Base-by-base conservation (phyloP, 2,329 filamentous ascomycete genomes). In the Fusarium zealandicum region DNA sequence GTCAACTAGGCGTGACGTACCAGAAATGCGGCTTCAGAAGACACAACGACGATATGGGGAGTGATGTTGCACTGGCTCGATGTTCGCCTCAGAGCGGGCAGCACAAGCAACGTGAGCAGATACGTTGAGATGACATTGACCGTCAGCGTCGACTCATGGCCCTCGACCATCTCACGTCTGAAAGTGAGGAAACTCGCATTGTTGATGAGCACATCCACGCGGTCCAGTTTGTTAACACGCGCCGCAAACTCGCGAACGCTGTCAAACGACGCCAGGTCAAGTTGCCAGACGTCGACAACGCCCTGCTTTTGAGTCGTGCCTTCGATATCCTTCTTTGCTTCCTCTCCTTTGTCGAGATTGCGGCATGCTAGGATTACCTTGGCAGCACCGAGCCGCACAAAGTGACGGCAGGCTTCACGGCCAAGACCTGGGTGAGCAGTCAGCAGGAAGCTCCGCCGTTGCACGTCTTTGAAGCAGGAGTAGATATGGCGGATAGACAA, bases 51-150 rank as follows among this genome's bases (percentile, higher is more conserved):
- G 4, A 81, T 46, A 16, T 71, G 70, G 12, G 77, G 74, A 40
- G 57, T 63, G 6, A 70, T 52, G 12, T 74, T 75, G 45, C 68
- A 65, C 46, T 57, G 63, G 4, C 45, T 62, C 2, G 73, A 74
- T 8, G 74, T 75, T 11, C 65, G 65, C 16, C 72, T 70, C 59
- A 83, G 57, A 18, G 66, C 60, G 1, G 80, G 79, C 16, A 83
- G 63, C 16, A 80, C 57, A 42, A 76, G 55, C 10, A 82, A 35
- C 0, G 74, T 73, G 46, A 82, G 69, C 22, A 82, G 66, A 30
- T 78, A 75, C 0, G 77, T 81, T 3, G 72, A 73, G 30, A 82
- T 67, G 14, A 81, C 75, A 59, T 82, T 82, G 38, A 81, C 73
- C 4, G 75, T 76, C 41, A 81, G 63, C 22, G 69, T 75, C 12